Conservation (phyloP, 2,329 filamentous ascomycete genomes). For the Penicillium sp. region DNA sequence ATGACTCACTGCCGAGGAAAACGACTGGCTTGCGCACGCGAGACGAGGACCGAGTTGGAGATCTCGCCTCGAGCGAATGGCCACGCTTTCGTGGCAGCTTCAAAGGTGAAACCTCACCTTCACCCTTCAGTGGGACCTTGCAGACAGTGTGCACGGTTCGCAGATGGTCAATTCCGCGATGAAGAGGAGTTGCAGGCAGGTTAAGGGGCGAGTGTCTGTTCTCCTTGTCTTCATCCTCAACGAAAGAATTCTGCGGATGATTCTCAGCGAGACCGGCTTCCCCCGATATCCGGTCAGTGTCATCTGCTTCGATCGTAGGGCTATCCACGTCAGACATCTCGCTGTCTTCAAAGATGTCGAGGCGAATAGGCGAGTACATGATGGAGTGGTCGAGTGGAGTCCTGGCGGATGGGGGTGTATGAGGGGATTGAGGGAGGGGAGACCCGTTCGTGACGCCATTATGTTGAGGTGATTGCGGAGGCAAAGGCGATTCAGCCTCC, state of each 20-base stretch:
- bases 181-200: constrained; percentile 52
- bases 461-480: constrained; percentile 13
- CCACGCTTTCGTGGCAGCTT: constrained; percentile 43
- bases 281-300: constrained; percentile 1
- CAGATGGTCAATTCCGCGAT: constrained; percentile 41
- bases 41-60: constrained; percentile 28
- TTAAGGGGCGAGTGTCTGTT: constrained; percentile 18
- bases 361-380: constrained; percentile 7
- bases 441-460: constrained; percentile 4
- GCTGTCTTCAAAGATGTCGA: constrained; percentile 22
- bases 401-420: constrained; percentile 6
- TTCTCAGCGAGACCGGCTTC: constrained; percentile 2
- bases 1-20: constrained; percentile 17
- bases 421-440: constrained; percentile 11
- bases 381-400: constrained; percentile 8
- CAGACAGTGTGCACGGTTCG: constrained; percentile 65
- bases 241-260: constrained; percentile 5
- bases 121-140: constrained; percentile 68
- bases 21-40: constrained; percentile 22
- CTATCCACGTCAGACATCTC: constrained; percentile 2
- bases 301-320: constrained; percentile 3
- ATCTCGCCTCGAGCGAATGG: constrained; percentile 49
- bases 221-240: constrained; percentile 25
- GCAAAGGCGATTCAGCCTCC: constrained; percentile 12
- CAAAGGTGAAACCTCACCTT: constrained; percentile 47